Base-by-base conservation (phyloP, 768 basidiomycete species). In the Mycena filopes region DNA sequence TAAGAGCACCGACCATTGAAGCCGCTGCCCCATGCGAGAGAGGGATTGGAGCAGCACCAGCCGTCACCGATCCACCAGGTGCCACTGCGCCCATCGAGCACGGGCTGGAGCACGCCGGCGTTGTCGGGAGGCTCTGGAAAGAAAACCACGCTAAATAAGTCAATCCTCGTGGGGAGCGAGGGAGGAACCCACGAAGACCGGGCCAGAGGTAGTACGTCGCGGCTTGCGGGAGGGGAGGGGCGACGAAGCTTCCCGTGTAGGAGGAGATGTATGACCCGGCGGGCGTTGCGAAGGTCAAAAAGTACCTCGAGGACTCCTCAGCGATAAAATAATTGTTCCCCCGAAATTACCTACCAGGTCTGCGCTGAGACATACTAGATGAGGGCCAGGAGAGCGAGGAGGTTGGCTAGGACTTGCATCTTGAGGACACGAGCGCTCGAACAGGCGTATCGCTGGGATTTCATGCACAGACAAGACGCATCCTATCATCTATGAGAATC, bases 151-250 rank as follows among this genome's bases (percentile, higher is more conserved):
- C n/a, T n/a, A n/a, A n/a, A n/a, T n/a, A n/a, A n/a, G n/a, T n/a
- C n/a, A n/a, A n/a, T n/a, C n/a, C n/a, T n/a, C n/a, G n/a, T 54
- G 18, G 16, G 9, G 7, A 25, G 18, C 21, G 20, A 31, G 3
- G 23, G 11, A 2, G 23, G 25, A 11, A 64, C 57, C 21, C 51
- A 65, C 64, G 64, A 28, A 65, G 64, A 9, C 64, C 64, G 38
- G 64, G 64, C 64, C 64, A 65, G 45, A 65, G 57, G 43, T 65
- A 65, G 56, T 65, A 65, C 29, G 64, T 65, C n/a, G 64, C 64
- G 1, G 64, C 64, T 47, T 65, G 28, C 10, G 64, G 64, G n/a
- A 65, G 51, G 49, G 57, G 18, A 2, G 64, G 64, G 7, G 64
- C 64, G 23, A 65, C 64, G 33, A 65, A 65, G 36, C 49, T 53